phyloP scores from a whole-genome alignment of 2,329 filamentous ascomycete species.

The Ophiobolus disseminans region DNA sequence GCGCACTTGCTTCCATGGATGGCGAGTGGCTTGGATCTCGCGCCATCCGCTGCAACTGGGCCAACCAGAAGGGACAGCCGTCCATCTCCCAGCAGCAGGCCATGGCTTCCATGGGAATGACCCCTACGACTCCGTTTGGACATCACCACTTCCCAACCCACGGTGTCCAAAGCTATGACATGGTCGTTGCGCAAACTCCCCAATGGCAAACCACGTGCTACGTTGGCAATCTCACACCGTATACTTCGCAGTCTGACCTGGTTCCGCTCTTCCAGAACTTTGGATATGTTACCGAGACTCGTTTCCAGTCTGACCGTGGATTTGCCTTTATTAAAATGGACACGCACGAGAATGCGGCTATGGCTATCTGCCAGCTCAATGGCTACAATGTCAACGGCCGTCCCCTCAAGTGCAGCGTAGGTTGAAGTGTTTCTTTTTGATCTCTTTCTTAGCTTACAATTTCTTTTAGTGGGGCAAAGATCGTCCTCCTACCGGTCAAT shows the following conservation, averaged over 20 bases:
- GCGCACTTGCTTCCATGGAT: constrained; percentile 96
- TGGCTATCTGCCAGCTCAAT: constrained; percentile 97
- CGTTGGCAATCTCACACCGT: constrained; percentile 95
- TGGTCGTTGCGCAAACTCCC: constrained; percentile 93
- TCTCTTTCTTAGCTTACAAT: constrained; percentile 33
- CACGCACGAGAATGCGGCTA: constrained; percentile 94
- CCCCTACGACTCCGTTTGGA: constrained; percentile 92
- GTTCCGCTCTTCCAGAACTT: constrained; percentile 99
- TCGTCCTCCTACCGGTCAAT: constrained; percentile 83
- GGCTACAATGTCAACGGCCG: constrained; percentile 98
- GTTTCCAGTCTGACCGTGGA: constrained; percentile 96
- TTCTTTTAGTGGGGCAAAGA: constrained; percentile 92
- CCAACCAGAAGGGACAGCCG: constrained; percentile 99
- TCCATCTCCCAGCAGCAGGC: constrained; percentile 98
- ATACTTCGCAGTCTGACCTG: constrained; percentile 94
- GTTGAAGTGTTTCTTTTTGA: constrained; percentile 53
- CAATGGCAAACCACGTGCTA: constrained; percentile 99
- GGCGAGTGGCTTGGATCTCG: constrained; percentile 98
- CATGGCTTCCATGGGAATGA: constrained; percentile 98
- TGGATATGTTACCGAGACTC: constrained; percentile 94
- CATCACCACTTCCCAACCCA: constrained; percentile 98
- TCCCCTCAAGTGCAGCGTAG: constrained; percentile 97
- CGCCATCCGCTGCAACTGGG: constrained; percentile 99
- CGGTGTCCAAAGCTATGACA: constrained; percentile 95
- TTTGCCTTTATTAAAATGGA: constrained; percentile 99